phyloP scores from a whole-genome alignment of 768 basidiomycete genomes.

The Tulasnella sp. region DNA sequence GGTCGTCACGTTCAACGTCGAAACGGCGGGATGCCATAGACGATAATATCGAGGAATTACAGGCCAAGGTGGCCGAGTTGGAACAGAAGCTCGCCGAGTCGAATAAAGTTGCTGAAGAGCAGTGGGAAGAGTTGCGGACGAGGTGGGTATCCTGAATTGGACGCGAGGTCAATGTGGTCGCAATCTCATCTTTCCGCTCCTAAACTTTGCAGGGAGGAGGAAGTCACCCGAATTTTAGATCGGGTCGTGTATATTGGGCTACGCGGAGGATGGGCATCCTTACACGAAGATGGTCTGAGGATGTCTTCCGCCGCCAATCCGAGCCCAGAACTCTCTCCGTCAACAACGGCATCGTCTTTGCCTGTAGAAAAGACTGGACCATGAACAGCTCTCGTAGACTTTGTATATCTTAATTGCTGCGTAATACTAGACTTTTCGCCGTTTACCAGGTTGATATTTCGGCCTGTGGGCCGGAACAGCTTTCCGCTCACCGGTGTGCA shows the following conservation, averaged over 20 bases:
- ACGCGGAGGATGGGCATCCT: constrained; percentile 65
- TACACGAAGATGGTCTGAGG: constrained; percentile 61
- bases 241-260: constrained; percentile 70
- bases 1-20: constrained; percentile 66
- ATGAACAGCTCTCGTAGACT: neutral
- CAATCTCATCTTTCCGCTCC: neutral
- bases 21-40: constrained; percentile 74
- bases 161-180: neutral
- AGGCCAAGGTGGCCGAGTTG: constrained; percentile 40
- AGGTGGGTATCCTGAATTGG: constrained; percentile 47
- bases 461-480: too few species aligned
- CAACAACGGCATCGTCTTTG: neutral
- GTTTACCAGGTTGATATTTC: too few species aligned
- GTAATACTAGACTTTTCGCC: neutral
- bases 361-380: neutral
- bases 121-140: constrained; percentile 51
- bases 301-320: constrained; percentile 35
- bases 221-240: constrained; percentile 66
- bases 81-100: constrained; percentile 47
- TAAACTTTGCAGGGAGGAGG: constrained; percentile 56
- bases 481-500: too few species aligned
- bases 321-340: neutral
- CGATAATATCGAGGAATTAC: constrained; percentile 60
- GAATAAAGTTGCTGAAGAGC: constrained; percentile 50
- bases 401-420: neutral